Percentiles rank a stretch among this genome's conserved stretches.
These are phyloP conservation scores for Colletotrichum liriopes DNA, from an alignment of 2,329 filamentous ascomycete genomes.

Conservation along the genomic window DNA sequence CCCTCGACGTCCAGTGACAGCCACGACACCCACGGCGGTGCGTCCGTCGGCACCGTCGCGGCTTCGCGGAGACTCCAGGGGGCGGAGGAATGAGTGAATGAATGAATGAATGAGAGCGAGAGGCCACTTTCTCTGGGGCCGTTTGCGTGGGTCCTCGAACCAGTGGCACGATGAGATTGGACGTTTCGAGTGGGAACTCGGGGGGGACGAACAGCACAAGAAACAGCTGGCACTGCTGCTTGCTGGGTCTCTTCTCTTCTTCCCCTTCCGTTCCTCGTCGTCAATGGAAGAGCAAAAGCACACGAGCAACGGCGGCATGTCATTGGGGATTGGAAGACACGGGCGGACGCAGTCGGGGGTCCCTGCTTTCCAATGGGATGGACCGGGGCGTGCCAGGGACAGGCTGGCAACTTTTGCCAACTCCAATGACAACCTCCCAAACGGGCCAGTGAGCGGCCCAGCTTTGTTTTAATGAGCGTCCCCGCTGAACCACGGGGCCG, in stretches of 20 bases:
- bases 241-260: neutral
- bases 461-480: conserved; percentile 40
- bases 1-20: neutral
- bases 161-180: conserved; percentile 38
- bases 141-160: conserved; percentile 10
- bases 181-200: conserved; percentile 9
- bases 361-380: conserved; percentile 34
- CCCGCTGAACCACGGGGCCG: conserved; percentile 22
- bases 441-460: conserved; percentile 23
- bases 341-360: neutral
- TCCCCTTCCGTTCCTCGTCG: neutral
- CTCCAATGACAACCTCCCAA: neutral
- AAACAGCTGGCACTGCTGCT: conserved; percentile 30
- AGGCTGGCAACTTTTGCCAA: conserved; percentile 15
- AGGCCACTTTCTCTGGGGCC: conserved; percentile 3
- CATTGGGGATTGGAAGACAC: conserved; percentile 12
- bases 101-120: conserved; percentile 16
- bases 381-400: conserved; percentile 31
- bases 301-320: neutral
- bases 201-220: conserved; percentile 3
- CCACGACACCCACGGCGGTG: conserved; percentile 10
- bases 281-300: conserved; percentile 1
- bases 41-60: conserved; percentile 11
- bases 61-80: conserved; percentile 11
- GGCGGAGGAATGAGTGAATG: neutral